These are phyloP conservation scores for Daldinia concentrica DNA, from an alignment of 495 filamentous ascomycete species.

Conservation along the genomic window DNA sequence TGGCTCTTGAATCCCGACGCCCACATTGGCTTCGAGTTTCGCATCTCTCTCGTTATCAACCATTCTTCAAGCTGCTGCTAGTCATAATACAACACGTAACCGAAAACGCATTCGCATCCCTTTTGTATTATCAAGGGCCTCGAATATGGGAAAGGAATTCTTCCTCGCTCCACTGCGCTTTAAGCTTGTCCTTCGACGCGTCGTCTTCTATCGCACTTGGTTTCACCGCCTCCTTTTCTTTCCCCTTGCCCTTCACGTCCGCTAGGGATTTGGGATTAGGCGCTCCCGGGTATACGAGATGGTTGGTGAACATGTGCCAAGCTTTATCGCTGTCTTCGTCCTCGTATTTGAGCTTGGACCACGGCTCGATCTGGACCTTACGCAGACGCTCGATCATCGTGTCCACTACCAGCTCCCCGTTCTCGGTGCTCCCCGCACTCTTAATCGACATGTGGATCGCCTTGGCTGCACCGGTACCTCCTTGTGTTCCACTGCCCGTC, in stretches of 20 bases:
- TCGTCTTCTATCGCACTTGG: slow-evolving; percentile 37
- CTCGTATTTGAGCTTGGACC: slow-evolving; percentile 54
- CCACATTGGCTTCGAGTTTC: slow-evolving; percentile 33
- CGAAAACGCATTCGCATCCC: no score
- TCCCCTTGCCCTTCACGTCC: slow-evolving; percentile 45
- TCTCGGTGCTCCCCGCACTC: slow-evolving; percentile 52
- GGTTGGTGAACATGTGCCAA: slow-evolving; percentile 56
- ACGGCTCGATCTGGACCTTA: slow-evolving; percentile 56
- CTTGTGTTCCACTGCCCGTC: slow-evolving; percentile 11
- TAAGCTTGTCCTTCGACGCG: slow-evolving; percentile 42
- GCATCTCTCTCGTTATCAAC: slow-evolving; percentile 20
- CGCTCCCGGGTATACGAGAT: slow-evolving; percentile 46
- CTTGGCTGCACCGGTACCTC: slow-evolving; percentile 37
- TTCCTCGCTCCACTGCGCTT: slow-evolving; percentile 51
- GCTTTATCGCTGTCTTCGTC: slow-evolving; percentile 55
- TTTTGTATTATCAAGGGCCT: not conserved
- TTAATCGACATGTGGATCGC: slow-evolving; percentile 65
- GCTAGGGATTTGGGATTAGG: not conserved
- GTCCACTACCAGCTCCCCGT: slow-evolving; percentile 52
- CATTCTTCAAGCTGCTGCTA: slow-evolving; percentile 43
- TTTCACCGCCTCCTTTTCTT: slow-evolving; percentile 29
- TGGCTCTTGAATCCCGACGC: slow-evolving; percentile 32
- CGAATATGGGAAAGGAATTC: slow-evolving; percentile 43
- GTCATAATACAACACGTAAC: slow-evolving; percentile 37
- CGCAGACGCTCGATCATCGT: slow-evolving; percentile 59